A percentile compares a stretch with the other conserved stretches of the same genome.
Evolutionary conservation across 1,284 basidiomycete species (phyloP).

Genomic region (Apiotrichum gracile): DNA sequence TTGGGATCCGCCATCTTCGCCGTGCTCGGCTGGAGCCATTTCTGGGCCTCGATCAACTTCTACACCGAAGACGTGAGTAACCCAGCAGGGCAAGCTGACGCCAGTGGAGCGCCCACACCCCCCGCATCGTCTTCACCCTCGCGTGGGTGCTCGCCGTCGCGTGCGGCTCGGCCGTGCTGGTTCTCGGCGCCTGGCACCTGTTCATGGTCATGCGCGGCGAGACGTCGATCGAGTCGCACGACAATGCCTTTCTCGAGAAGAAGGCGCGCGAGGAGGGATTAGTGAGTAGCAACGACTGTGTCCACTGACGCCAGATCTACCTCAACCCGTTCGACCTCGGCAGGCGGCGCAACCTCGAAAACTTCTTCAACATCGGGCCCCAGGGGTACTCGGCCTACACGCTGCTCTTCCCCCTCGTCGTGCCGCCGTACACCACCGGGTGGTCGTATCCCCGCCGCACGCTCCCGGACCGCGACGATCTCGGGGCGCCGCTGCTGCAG

Average conservation of each 20-base stretch:
- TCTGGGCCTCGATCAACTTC: slow-evolving; percentile 58
- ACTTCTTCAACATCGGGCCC: slow-evolving; percentile 84
- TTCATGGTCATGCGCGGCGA: slow-evolving; percentile 71
- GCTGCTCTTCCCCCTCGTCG: slow-evolving; percentile 71
- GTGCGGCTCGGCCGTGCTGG: slow-evolving; percentile 63
- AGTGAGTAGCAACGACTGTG: slow-evolving; percentile 48
- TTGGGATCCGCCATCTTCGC: slow-evolving; percentile 58
- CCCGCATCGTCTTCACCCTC: slow-evolving; percentile 65
- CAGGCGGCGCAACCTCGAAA: slow-evolving; percentile 62
- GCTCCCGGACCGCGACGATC: slow-evolving; percentile 13
- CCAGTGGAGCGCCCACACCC: slow-evolving; percentile 62
- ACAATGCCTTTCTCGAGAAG: slow-evolving; percentile 71
- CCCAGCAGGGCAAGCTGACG: neutral
- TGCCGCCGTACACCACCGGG: slow-evolving; percentile 80
- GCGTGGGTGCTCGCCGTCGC: slow-evolving; percentile 71
- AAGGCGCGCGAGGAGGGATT: slow-evolving; percentile 65
- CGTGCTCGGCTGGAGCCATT: slow-evolving; percentile 56
- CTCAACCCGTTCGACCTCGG: slow-evolving; percentile 91
- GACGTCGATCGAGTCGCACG: slow-evolving; percentile 85
- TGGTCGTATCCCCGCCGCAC: slow-evolving; percentile 53
- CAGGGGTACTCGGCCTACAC: slow-evolving; percentile 63
- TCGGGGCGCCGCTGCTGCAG: neutral
- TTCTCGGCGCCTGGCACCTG: slow-evolving; percentile 78
- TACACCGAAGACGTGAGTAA: slow-evolving; percentile 24
- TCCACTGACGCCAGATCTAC: slow-evolving; percentile 55